A percentile compares a stretch with the other conserved stretches of the same genome.
Conservation (phyloP, 78 protist species). For the Dictyostelium discoideum region DNA sequence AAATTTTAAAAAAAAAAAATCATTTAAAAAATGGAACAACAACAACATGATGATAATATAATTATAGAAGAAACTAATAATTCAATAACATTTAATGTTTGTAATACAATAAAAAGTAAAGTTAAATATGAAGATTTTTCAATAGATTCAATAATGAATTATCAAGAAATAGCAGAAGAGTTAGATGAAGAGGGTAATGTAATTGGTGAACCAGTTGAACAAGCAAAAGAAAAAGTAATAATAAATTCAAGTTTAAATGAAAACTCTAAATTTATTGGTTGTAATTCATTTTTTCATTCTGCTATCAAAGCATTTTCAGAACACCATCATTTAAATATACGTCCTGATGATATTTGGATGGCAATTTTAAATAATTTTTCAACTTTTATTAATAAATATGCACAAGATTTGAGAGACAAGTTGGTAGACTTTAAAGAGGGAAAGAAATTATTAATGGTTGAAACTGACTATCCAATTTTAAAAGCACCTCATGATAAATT, state of each 20-base stretch:
- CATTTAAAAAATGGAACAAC: not conserved
- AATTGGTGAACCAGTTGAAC: not conserved
- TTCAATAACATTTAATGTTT: not conserved
- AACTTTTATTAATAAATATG: conserved; percentile 26
- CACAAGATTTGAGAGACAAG: conserved; percentile 49
- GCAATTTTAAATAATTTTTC: conserved; percentile 39
- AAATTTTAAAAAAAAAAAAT: not conserved
- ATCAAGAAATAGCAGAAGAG: not conserved
- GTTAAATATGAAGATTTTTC: not conserved
- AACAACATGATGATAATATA: not conserved
- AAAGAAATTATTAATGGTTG: conserved; percentile 39
- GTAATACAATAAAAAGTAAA: not conserved
- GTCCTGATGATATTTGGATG: conserved; percentile 70
- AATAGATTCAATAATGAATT: not conserved
- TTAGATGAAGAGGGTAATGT: not conserved
- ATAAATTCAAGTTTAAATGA: not conserved
- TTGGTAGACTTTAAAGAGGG: conserved; percentile 36
- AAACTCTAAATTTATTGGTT: not conserved
- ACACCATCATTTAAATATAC: conserved; percentile 22
- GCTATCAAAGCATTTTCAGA: conserved; percentile 23
- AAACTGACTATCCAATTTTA: conserved; percentile 1
- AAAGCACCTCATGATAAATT: conserved; percentile 32
- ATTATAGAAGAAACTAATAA: not conserved
- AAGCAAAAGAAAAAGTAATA: not conserved
- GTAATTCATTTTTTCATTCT: conserved; percentile 19